phyloP scores from a whole-genome alignment of 371 early-diverging fungal species.

The Mucor sp. region DNA sequence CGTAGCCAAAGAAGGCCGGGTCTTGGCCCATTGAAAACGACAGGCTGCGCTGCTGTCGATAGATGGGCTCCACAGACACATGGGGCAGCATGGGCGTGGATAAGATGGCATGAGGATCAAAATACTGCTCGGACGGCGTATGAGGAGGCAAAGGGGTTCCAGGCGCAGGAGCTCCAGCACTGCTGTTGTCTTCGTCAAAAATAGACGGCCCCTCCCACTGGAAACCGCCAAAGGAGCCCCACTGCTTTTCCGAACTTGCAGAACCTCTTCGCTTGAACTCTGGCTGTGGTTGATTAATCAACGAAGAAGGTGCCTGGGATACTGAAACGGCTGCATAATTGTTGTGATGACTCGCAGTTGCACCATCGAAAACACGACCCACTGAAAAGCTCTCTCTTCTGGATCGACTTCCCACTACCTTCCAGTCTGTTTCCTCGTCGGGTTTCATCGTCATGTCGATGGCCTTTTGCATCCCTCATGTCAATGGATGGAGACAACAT shows the following conservation, averaged over 20 bases:
- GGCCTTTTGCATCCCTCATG: background rate
- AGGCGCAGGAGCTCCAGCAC: conserved; percentile 3
- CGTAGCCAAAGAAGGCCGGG: conserved; percentile 46
- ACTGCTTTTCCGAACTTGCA: conserved; percentile 15
- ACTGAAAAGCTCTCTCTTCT: conserved; percentile 22
- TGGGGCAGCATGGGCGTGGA: conserved; percentile 49
- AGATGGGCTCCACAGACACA: conserved; percentile 43
- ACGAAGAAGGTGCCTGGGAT: background rate
- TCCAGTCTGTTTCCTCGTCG: conserved; percentile 16
- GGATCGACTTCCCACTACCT: conserved; percentile 30
- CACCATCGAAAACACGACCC: conserved; percentile 2
- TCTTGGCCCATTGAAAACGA: conserved; percentile 57
- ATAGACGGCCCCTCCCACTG: conserved; percentile 49
- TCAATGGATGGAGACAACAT: background rate
- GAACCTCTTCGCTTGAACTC: conserved; percentile 1
- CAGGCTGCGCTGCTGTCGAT: conserved; percentile 50
- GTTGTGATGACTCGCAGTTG: background rate
- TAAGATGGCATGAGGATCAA: conserved; percentile 14
- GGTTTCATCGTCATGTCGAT: conserved; percentile 6
- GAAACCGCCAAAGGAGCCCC: conserved; percentile 50
- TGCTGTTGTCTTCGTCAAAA: conserved; percentile 30
- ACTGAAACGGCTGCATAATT: background rate
- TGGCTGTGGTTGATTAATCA: background rate
- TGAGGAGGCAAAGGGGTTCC: background rate
- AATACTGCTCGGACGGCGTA: background rate